A percentile compares a stretch with the other conserved stretches of the same genome.
Evolutionary conservation across 108 stramenopile species (phyloP).

Genomic region (Stephanodiscus triporus): DNA sequence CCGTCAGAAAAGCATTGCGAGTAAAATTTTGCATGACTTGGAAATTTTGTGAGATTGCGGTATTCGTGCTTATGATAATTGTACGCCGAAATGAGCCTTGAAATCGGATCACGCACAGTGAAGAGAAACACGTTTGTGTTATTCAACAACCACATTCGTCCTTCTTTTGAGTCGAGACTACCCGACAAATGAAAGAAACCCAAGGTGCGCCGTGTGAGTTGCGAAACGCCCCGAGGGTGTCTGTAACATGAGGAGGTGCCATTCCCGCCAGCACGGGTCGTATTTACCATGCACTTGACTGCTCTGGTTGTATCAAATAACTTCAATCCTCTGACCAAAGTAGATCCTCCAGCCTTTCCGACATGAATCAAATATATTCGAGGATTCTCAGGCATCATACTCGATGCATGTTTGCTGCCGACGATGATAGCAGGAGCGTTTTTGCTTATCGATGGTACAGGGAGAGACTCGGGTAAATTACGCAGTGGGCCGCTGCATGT

Average conservation of each 20-base stretch:
- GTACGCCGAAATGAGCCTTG: slow-evolving; percentile 8
- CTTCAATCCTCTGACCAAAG: slow-evolving; percentile 6
- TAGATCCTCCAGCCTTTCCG: slow-evolving; percentile 6
- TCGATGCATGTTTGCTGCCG: too few relatives aligned
- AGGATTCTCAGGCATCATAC: slow-evolving; percentile 9
- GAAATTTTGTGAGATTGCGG: background rate
- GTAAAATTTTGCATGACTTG: background rate
- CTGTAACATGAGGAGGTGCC: background rate
- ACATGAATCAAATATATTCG: slow-evolving; percentile 16
- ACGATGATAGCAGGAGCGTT: too few relatives aligned
- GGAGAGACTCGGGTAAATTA: too few relatives aligned
- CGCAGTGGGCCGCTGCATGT: background rate
- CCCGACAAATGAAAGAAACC: slow-evolving; percentile 10
- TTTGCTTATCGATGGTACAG: too few relatives aligned
- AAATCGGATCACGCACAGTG: slow-evolving; percentile 10
- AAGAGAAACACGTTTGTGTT: slow-evolving; percentile 15
- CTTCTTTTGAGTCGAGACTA: background rate
- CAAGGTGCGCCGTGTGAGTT: slow-evolving; percentile 3
- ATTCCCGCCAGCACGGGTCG: background rate
- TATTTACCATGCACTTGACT: slow-evolving; percentile 8
- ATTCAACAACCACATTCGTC: background rate
- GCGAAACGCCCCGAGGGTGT: background rate
- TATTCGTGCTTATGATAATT: slow-evolving; percentile 6
- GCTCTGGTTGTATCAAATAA: background rate
- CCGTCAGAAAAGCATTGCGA: background rate